Base-by-base conservation (phyloP, 257 asterid genomes). In the Striga asiatica region DNA sequence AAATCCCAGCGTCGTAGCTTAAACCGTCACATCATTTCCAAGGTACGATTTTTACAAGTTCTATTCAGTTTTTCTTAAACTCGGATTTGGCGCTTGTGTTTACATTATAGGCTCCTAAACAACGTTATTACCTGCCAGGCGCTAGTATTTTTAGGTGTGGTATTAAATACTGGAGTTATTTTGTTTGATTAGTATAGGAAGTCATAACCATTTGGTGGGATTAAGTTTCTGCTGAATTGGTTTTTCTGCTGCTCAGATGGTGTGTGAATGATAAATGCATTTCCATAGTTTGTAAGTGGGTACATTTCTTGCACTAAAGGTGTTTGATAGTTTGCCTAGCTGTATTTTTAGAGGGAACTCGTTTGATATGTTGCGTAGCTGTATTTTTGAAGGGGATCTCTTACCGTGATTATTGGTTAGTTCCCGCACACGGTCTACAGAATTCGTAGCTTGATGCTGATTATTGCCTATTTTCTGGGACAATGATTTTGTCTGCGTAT, bases 201-300 rank as follows among this genome's bases (percentile, higher is more conserved):
- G n/a, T n/a, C n/a, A n/a, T n/a, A n/a, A n/a, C n/a, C n/a, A n/a
- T n/a, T n/a, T 23, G 35, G 23, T 37, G 27, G 38, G 7, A 35
- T 66, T 53, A 2, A 42, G 72, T 35, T 29, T 13, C 34, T 23
- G 46, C 31, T 1, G 38, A 22, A 27, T 66, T 53, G 13, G 24
- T 62, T 35, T 24, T 6, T n/a, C n/a, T n/a, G n/a, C 39, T 19
- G 41, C 29, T 10, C 27, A 6, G 14, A 18, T 23, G 45, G 16
- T 18, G 13, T 19, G 5, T 46, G 43, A 28, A 51, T 13, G 39
- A 27, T 9, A 51, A 47, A 29, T 6, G 43, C 23, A 46, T 23
- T 10, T 18, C 24, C 43, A 1, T 35, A 59, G 14, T 45, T 45
- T 34, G 14, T 16, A 8, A 19, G 52, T 24, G 27, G 53, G 48